Percentiles rank a stretch among this genome's conserved stretches.
Evolutionary conservation across 2,329 filamentous ascomycete genomes (phyloP).

Genomic region (Fusarium aywerte): DNA sequence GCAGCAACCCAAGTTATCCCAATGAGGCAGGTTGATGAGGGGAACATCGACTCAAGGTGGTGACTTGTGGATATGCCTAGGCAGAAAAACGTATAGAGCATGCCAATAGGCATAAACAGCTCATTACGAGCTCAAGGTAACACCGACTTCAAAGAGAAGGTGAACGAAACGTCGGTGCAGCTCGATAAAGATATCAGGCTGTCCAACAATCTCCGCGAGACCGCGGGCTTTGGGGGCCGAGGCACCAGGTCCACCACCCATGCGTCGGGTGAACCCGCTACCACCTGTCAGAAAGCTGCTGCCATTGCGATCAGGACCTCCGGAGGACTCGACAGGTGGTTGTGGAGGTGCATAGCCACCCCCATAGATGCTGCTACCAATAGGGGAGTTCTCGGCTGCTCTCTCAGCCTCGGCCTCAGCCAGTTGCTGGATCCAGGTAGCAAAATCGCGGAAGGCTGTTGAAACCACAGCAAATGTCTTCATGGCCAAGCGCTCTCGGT

Average conservation of each 20-base stretch:
- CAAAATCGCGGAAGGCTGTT: constrained; percentile 70
- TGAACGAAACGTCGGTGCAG: constrained; percentile 72
- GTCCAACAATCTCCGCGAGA: constrained; percentile 72
- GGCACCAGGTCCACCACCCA: constrained; percentile 66
- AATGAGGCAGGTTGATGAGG: constrained; percentile 1
- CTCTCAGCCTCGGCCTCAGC: constrained; percentile 72
- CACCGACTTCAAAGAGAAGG: constrained; percentile 68
- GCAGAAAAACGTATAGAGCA: constrained; percentile 47
- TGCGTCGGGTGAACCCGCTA: constrained; percentile 66
- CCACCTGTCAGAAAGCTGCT: constrained; percentile 69
- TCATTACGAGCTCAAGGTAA: constrained; percentile 62
- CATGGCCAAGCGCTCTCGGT: constrained; percentile 73
- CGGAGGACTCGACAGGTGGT: constrained; percentile 48
- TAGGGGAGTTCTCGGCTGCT: constrained; percentile 57
- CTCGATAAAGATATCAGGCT: constrained; percentile 75
- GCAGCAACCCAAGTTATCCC: constrained; percentile 21
- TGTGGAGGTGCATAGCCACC: constrained; percentile 48
- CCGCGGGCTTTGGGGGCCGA: constrained; percentile 68
- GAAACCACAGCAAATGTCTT: constrained; percentile 72
- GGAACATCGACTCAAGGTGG: not conserved
- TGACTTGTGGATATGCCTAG: constrained; percentile 14
- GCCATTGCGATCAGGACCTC: constrained; percentile 54
- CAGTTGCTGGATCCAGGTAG: constrained; percentile 72
- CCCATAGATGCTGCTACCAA: constrained; percentile 54
- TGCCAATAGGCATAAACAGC: constrained; percentile 37